Percentiles rank a stretch among this genome's conserved stretches.
phyloP scores from a whole-genome alignment of 805 yeast genomes.

The Cyberlindnera euphorbiiphila region DNA sequence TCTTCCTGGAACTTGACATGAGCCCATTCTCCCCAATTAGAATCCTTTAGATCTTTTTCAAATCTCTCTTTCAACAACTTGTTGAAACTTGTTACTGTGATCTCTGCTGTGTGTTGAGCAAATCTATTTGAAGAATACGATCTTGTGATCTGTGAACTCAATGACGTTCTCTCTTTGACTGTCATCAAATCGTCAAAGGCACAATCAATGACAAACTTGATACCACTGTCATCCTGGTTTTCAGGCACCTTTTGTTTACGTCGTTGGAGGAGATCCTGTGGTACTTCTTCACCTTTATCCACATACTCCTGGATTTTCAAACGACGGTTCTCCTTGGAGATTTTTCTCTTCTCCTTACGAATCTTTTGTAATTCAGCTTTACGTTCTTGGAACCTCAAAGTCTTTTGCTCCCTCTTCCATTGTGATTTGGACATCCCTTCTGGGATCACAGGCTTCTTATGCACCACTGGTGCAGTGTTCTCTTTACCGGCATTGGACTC shows the following conservation, averaged over 20 bases:
- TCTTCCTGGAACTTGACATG: slow-evolving; percentile 47
- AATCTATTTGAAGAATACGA: slow-evolving; percentile 75
- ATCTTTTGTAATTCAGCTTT: slow-evolving; percentile 56
- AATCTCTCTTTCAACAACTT: slow-evolving; percentile 65
- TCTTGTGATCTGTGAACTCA: slow-evolving; percentile 77
- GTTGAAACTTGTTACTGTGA: slow-evolving; percentile 62
- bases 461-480: neutral
- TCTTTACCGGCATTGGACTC: neutral
- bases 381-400: slow-evolving; percentile 54
- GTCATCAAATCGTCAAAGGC: slow-evolving; percentile 88
- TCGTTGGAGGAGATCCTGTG: slow-evolving; percentile 35
- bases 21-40: slow-evolving; percentile 64
- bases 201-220: slow-evolving; percentile 75
- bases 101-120: slow-evolving; percentile 51
- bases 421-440: slow-evolving; percentile 85
- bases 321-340: slow-evolving; percentile 38
- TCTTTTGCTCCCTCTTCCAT: slow-evolving; percentile 71
- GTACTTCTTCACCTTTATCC: slow-evolving; percentile 38
- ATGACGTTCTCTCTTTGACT: slow-evolving; percentile 61
- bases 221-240: slow-evolving; percentile 46
- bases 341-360: slow-evolving; percentile 53
- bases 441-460: slow-evolving; percentile 43
- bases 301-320: slow-evolving; percentile 33
- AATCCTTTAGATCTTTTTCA: slow-evolving; percentile 50
- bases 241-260: slow-evolving; percentile 32